These are phyloP conservation scores for Aphanomyces invadans DNA, from an alignment of 352 stramenopile species.

Conservation along the genomic window DNA sequence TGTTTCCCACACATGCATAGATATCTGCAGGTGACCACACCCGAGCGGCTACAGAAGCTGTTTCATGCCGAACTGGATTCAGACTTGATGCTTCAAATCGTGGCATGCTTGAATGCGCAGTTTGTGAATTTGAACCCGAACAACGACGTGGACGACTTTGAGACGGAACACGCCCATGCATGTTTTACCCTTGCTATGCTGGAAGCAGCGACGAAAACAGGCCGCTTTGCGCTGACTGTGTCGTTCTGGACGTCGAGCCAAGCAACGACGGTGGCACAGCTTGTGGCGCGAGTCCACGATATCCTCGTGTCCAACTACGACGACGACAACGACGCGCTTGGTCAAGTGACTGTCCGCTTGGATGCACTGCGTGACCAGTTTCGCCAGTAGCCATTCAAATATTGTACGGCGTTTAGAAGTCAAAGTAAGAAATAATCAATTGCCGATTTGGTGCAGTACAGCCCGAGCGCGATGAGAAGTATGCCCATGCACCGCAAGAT, in stretches of 20 bases:
- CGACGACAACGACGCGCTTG: background rate
- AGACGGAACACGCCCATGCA: constrained; percentile 20
- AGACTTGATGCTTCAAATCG: constrained; percentile 61
- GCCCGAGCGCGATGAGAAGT: constrained; percentile 70
- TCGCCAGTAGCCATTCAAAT: background rate
- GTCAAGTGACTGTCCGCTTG: background rate
- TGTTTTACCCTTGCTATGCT: constrained; percentile 39
- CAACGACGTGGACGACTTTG: constrained; percentile 18
- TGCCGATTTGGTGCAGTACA: constrained; percentile 79
- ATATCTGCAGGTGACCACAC: constrained; percentile 55
- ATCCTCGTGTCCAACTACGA: constrained; percentile 22
- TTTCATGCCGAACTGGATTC: constrained; percentile 68
- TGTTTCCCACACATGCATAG: constrained; percentile 25
- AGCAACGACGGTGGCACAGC: constrained; percentile 34
- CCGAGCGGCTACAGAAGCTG: constrained; percentile 35
- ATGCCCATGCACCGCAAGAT: constrained; percentile 80
- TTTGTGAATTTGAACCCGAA: constrained; percentile 14
- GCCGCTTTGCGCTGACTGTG: constrained; percentile 50
- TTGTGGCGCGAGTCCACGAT: constrained; percentile 25
- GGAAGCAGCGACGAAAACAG: constrained; percentile 36
- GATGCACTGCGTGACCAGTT: background rate
- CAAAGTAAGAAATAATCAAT: constrained; percentile 72
- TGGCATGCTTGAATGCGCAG: constrained; percentile 15
- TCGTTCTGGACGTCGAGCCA: constrained; percentile 72
- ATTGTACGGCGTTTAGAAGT: background rate